These are phyloP conservation scores for Chaetomiaceae sp. DNA, from an alignment of 2,329 filamentous ascomycete genomes.

Conservation along the genomic window DNA sequence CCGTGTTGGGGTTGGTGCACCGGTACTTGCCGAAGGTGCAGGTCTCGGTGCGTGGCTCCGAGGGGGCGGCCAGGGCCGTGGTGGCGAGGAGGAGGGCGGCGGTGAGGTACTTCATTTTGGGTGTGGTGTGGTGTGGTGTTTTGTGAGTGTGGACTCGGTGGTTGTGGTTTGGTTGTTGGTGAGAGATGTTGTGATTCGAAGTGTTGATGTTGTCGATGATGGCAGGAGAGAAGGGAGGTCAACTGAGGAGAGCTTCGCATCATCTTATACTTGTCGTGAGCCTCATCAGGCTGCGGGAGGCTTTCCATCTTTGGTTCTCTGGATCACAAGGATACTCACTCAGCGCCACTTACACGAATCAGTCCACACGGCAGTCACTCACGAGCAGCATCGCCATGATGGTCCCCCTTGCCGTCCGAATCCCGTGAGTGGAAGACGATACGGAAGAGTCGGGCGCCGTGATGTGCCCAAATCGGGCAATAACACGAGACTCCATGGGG, in stretches of 20 bases:
- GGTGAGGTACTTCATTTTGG: conserved; percentile 18
- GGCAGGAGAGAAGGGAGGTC: not conserved
- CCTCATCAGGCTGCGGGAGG: not conserved
- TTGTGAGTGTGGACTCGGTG: not conserved
- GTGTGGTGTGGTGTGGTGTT: not conserved
- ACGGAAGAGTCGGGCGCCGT: not conserved
- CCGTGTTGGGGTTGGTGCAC: conserved; percentile 24
- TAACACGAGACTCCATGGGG: not conserved
- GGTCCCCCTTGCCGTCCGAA: not conserved
- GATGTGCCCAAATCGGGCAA: not conserved
- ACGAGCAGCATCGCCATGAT: conserved; percentile 1
- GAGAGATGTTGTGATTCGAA: conserved; percentile 9
- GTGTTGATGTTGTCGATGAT: too few species aligned
- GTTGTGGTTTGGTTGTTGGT: conserved; percentile 5
- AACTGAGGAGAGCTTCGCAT: not conserved
- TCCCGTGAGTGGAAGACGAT: conserved; percentile 1
- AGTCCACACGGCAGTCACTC: conserved; percentile 1
- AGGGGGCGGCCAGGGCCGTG: conserved; percentile 14
- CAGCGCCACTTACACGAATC: not conserved
- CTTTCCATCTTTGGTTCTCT: not conserved
- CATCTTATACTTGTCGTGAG: conserved; percentile 8
- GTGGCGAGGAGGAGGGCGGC: conserved; percentile 12
- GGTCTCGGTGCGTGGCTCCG: conserved; percentile 10
- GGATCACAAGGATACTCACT: not conserved
- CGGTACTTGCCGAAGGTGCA: conserved; percentile 29